These are phyloP conservation scores for Blastobotrys peoriensis DNA, from an alignment of 805 yeast genomes.

Conservation along the genomic window DNA sequence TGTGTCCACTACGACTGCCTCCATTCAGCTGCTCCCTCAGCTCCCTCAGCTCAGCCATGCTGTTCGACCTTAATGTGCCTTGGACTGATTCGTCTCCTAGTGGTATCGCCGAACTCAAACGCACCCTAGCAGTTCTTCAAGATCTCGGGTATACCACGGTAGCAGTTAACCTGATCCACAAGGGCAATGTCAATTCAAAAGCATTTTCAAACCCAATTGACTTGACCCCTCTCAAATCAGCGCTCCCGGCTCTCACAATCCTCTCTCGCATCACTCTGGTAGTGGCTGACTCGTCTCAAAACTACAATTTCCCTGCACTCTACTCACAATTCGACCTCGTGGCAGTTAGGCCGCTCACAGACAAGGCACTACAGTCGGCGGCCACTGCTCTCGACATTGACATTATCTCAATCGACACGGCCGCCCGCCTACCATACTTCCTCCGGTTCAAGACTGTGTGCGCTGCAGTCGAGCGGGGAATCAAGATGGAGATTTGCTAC, in stretches of 20 bases:
- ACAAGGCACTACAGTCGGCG: slow-evolving; percentile 69
- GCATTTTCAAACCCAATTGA: slow-evolving; percentile 34
- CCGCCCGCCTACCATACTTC: slow-evolving; percentile 62
- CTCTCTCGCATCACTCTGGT: slow-evolving; percentile 70
- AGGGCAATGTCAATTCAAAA: slow-evolving; percentile 14
- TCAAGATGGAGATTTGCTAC: slow-evolving; percentile 75
- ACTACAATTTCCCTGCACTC: slow-evolving; percentile 49
- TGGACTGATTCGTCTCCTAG: slow-evolving; percentile 28
- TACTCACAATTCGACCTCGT: slow-evolving; percentile 63
- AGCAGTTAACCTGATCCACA: slow-evolving; percentile 55
- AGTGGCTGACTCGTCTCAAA: slow-evolving; percentile 71
- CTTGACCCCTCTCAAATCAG: slow-evolving; percentile 26
- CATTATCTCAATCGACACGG: slow-evolving; percentile 65
- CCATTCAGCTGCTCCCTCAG: no score
- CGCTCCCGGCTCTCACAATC: slow-evolving; percentile 40
- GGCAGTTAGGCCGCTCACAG: slow-evolving; percentile 75
- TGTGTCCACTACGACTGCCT: no score
- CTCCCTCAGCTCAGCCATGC: no score
- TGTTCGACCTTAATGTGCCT: slow-evolving; percentile 32
- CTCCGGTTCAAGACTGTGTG: slow-evolving; percentile 80
- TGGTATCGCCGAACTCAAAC: slow-evolving; percentile 13
- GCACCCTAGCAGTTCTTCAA: slow-evolving; percentile 21
- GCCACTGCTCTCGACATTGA: slow-evolving; percentile 76
- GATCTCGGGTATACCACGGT: slow-evolving; percentile 62
- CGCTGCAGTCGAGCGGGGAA: slow-evolving; percentile 76